Conservation (phyloP, 2,329 filamentous ascomycete genomes). For the Niveomyces coronatus region DNA sequence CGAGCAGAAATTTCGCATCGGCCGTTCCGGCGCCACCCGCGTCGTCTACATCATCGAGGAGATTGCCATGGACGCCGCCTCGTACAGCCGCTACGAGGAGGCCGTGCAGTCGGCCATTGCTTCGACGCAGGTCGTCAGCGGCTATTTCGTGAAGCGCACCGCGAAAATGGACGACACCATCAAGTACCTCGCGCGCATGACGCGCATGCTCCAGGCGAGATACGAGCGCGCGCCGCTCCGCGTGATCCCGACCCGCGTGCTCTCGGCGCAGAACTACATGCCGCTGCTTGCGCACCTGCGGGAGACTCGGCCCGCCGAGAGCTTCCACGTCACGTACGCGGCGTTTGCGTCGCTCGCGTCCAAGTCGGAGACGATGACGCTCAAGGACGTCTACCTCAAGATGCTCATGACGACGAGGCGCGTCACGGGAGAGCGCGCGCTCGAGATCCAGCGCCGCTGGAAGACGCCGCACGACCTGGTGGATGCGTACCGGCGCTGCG, state of each 20-base stretch:
- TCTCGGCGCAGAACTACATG: conserved; percentile 56
- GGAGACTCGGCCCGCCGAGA: conserved; percentile 35
- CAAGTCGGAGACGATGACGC: conserved; percentile 63
- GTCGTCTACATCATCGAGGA: conserved; percentile 74
- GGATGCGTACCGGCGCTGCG: conserved; percentile 54
- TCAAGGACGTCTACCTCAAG: conserved; percentile 68
- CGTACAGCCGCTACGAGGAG: conserved; percentile 49
- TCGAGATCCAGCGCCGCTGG: conserved; percentile 74
- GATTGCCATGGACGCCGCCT: conserved; percentile 47
- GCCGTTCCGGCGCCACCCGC: conserved; percentile 61
- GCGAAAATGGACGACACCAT: conserved; percentile 69
- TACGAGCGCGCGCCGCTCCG: conserved; percentile 50
- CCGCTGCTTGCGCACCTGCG: conserved; percentile 51
- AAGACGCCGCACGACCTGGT: conserved; percentile 61
- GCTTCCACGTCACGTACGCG: conserved; percentile 56
- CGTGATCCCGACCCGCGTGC: conserved; percentile 54
- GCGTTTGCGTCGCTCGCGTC: conserved; percentile 63
- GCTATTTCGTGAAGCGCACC: conserved; percentile 70
- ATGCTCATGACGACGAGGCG: conserved; percentile 78
- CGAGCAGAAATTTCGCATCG: conserved; percentile 74
- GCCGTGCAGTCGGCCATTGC: conserved; percentile 63
- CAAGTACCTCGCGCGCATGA: conserved; percentile 64
- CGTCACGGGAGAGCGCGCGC: conserved; percentile 65
- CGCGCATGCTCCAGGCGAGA: conserved; percentile 51
- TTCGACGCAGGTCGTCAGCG: conserved; percentile 67